Conservation (phyloP, 495 filamentous ascomycete genomes). For the Acidomyces sp. region DNA sequence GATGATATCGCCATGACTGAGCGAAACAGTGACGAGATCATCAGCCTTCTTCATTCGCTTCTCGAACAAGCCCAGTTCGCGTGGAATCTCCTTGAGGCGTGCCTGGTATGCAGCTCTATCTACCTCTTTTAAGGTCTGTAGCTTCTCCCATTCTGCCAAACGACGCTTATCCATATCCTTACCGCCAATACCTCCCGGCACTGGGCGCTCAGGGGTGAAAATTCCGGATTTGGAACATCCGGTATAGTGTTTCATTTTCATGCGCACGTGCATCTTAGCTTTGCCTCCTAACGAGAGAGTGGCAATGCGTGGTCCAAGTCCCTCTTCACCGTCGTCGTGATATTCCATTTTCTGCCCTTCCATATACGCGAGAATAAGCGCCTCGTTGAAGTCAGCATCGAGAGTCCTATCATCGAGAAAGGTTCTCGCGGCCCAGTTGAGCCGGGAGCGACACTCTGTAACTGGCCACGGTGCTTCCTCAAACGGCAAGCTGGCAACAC, state of each 20-base stretch:
- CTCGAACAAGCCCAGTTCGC: slow-evolving; percentile 21
- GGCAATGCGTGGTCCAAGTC: slow-evolving; percentile 62
- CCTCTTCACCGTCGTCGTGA: slow-evolving; percentile 74
- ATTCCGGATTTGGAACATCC: slow-evolving; percentile 28
- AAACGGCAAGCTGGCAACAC: slow-evolving; percentile 51
- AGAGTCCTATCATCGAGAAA: slow-evolving; percentile 23
- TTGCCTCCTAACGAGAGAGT: slow-evolving; percentile 60
- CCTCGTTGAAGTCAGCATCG: slow-evolving; percentile 53
- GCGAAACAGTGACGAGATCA: slow-evolving; percentile 27
- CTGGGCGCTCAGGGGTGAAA: slow-evolving; percentile 21
- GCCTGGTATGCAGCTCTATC: slow-evolving; percentile 13
- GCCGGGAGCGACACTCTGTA: slow-evolving; percentile 41
- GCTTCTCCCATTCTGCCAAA: slow-evolving; percentile 8
- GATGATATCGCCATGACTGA: slow-evolving; percentile 69
- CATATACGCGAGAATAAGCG: slow-evolving; percentile 64
- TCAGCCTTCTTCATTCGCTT: slow-evolving; percentile 21
- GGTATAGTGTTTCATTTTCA: slow-evolving; percentile 46
- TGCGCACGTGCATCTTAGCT: slow-evolving; percentile 54
- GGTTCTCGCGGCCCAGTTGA: slow-evolving; percentile 45
- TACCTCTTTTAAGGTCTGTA: slow-evolving; percentile 26
- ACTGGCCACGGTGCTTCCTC: slow-evolving; percentile 45
- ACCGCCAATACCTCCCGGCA: slow-evolving; percentile 29
- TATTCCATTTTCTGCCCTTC: slow-evolving; percentile 46
- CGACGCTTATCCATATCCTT: slow-evolving; percentile 26
- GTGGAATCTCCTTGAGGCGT: slow-evolving; percentile 25